Evolutionary conservation across 1,284 basidiomycete genomes (phyloP), one percentile per base, ranked within the genome.

Genomic region (Afroboletus lepidellus): DNA sequence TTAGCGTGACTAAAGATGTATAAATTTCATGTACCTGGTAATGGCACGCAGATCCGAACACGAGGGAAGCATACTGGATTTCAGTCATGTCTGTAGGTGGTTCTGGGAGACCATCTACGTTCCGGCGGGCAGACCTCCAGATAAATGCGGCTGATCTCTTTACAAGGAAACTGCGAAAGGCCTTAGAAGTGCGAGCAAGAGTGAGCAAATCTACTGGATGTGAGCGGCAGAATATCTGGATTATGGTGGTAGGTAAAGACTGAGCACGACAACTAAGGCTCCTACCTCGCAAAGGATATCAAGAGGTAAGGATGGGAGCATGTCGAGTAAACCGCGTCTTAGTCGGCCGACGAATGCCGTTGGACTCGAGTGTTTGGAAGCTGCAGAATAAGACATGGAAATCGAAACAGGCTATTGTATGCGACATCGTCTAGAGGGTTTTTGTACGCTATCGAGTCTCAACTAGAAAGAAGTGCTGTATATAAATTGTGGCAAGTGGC

Each of bases 21-120:
- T 23, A 8, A 34, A 30, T 0, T 8, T 23, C 16, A 29, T 34
- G 32, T 60, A 66, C 63, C 50, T 60, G 29, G 24, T 69, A 67
- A 43, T 67, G 42, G 46, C 65, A 71, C n/a, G 34, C 46, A 12
- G 20, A 48, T 24, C 69, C 66, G 47, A 73, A 74, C 4, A 64
- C 51, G 5, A 72, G 51, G 24, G 56, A 58, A n/a, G 70, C 71
- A 27, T 72, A 73, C 48, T 62, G 64, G 32, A 65, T 34, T 47
- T 72, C 72, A 32, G 47, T 66, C 47, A 72, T 39, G 55, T 65
- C 64, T 18, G 57, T 33, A 7, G 63, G 72, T 24, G 57, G 64
- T 8, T 71, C 67, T 3, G 71, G 72, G 25, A 72, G 55, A 11
- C 46, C 51, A 12, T 20, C 45, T 29, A 71, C n/a, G 29, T 59